Evolutionary conservation across 2,329 filamentous ascomycete species (phyloP).

Genomic region (Trichophyton mentagrophytes): DNA sequence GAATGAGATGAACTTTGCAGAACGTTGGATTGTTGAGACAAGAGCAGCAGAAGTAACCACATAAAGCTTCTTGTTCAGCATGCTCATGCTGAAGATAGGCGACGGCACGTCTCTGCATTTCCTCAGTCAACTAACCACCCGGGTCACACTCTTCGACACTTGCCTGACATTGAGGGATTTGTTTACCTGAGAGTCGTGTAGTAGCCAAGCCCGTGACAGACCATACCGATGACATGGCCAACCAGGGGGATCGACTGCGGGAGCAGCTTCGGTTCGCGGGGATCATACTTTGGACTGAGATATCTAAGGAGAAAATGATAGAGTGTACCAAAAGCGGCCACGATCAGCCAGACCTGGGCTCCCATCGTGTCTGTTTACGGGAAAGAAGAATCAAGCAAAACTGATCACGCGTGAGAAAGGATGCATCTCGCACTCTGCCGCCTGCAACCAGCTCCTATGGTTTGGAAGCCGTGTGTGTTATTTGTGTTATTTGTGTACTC

Average conservation of each 20-base stretch:
- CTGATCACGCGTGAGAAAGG: too few species aligned
- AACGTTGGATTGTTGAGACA: neutral
- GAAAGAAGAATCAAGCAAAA: too few species aligned
- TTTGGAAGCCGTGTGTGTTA: too few species aligned
- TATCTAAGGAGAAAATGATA: neutral
- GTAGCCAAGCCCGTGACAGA: conserved; percentile 18
- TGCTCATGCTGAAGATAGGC: neutral
- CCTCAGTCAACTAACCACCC: neutral
- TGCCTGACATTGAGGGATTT: neutral
- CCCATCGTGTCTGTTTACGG: neutral
- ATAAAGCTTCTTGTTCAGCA: neutral
- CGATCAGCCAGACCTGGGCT: neutral
- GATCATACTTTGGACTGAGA: neutral
- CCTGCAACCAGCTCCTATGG: too few species aligned
- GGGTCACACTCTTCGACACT: too few species aligned
- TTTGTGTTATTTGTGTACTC: too few species aligned
- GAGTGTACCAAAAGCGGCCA: neutral
- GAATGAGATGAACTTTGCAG: neutral
- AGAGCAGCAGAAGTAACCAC: neutral
- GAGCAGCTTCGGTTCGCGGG: conserved; percentile 4
- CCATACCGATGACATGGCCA: conserved; percentile 18
- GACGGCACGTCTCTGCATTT: neutral
- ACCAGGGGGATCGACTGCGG: conserved; percentile 17
- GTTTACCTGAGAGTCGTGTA: conserved; percentile 13
- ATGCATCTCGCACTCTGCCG: too few species aligned